These are phyloP conservation scores for Cymbidium sinense DNA, from an alignment of 106 monocot genomes.

Conservation along the genomic window DNA sequence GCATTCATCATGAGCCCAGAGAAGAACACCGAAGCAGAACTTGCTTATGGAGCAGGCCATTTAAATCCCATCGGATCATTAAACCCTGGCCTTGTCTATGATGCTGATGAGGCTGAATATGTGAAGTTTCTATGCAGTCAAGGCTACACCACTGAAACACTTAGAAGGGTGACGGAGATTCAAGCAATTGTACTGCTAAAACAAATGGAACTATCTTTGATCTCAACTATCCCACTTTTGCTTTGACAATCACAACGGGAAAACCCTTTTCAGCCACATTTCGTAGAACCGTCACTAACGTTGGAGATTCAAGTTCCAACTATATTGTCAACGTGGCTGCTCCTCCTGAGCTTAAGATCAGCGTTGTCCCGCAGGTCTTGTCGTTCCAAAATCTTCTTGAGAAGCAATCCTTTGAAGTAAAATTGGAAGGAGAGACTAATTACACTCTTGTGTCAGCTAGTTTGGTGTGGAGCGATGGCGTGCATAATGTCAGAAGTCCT, in stretches of 20 bases:
- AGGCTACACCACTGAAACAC: conserved; percentile 9
- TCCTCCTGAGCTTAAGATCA: background rate
- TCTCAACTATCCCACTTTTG: conserved; percentile 24
- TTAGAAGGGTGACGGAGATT: conserved; percentile 16
- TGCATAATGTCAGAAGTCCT: conserved; percentile 38
- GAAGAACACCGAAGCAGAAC: conserved; percentile 11
- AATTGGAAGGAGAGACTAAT: conserved; percentile 7
- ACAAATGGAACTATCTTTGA: conserved; percentile 10
- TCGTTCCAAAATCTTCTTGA: conserved; percentile 10
- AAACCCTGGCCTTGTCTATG: conserved; percentile 19
- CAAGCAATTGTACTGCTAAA: conserved; percentile 1
- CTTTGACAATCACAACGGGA: background rate
- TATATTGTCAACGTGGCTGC: conserved; percentile 2
- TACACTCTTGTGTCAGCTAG: conserved; percentile 8
- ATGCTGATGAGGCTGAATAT: conserved; percentile 13
- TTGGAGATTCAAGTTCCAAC: conserved; percentile 3
- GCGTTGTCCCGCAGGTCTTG: conserved; percentile 11
- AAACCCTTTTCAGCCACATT: conserved; percentile 1
- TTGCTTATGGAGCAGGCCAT: conserved; percentile 23
- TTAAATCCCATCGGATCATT: conserved; percentile 11
- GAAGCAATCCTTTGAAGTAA: conserved; percentile 20
- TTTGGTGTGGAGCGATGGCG: conserved; percentile 30
- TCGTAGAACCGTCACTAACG: conserved; percentile 21
- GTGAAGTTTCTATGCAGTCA: conserved; percentile 13
- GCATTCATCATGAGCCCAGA: conserved; percentile 11